Evolutionary conservation across 1,139 yeast species (phyloP), one percentile per base, ranked within the genome.

Genomic region (Yamadazyma conglobata): DNA sequence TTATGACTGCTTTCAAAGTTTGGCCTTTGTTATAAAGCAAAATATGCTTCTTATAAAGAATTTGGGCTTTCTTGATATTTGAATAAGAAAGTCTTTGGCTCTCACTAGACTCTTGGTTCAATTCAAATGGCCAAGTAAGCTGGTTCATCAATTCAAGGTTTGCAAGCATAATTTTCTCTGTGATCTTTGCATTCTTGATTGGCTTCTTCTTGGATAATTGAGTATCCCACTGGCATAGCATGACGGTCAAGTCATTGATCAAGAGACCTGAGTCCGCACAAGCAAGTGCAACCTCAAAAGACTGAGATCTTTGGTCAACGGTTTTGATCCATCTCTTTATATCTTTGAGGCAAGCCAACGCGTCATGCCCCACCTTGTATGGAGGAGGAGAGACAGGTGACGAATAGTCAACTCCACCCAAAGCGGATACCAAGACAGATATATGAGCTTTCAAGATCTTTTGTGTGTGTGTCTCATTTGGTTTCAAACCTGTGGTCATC

Each of bases 321-420:
- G 83, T 70, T 43, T 77, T 77, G 33, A 91, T 73, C 96, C 97
- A 89, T 44, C 84, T 69, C 52, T 86, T 87, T 39, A 91, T 58
- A 58, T 91, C 98, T 46, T 85, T 82, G 21, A 91, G 60, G 56
- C 97, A 87, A 1, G 89, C 89, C 38, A 85, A 59, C 2, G 96
- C 96, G 51, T 91, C 97, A 43, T 83, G 89, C 8, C 98, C 98
- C 3, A 89, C 67, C 41, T 75, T 77, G 49, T 91, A 91, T 0
- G 81, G 79, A 1, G 58, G 55, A 1, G 75, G 68, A 3, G 52
- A 40, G 3, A 50, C 46, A 0, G 67, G 50, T 3, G 66, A 51
- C 0, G 82, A 56, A 32, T 77, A 70, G 52, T 86, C 95, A 0
- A 76, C 69, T 2, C 95, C 95, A 28, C 96, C 96, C 2, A 87